Base-by-base conservation (phyloP, 1,139 yeast genomes). In the Geotrichum restrictum region DNA sequence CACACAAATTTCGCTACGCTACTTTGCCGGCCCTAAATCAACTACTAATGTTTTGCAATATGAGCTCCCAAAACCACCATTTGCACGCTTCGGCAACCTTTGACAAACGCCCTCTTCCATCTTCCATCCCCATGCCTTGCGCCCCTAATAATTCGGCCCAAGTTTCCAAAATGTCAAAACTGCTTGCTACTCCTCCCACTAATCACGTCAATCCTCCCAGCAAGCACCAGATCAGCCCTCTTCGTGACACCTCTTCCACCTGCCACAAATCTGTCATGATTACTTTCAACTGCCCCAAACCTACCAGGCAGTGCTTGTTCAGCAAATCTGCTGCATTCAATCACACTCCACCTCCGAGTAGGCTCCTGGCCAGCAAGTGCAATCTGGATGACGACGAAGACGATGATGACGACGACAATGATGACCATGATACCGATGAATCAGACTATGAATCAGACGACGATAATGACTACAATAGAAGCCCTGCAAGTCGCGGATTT, bases 301-400 rank as follows among this genome's bases (percentile, higher is more conserved):
- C 53, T 8, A 31, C n/a, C 32, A 31, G 49, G n/a, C 46, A 44
- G 37, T 32, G 41, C 34, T 21, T 32, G 39, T 49, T 49, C 24
- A 49, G 32, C 42, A 49, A 49, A 41, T 11, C 36, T 22, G 49
- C 49, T 10, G 53, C 53, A 3, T 49, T 21, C 32, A 43, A 49
- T 13, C 53, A 49, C 34, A 49, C 53, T n/a, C 53, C 53, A 19
- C 53, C 53, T 22, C 53, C 53, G 10, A 19, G 34, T 8, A 36
- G 36, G 22, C 33, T 44, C 7, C 16, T 49, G 27, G 31, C 40
- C 7, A 39, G 34, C 34, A 13, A 32, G 1, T 19, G 29, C 36
- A 29, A 29, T 18, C 32, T 37, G 1, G 49, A 45, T 3, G 53
- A 49, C 1, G 53, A 44, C 3, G 51, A 48, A 8, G 53, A 49